phyloP scores from a whole-genome alignment of 1,139 yeast genomes.

The Debaryomyces fabryi region DNA sequence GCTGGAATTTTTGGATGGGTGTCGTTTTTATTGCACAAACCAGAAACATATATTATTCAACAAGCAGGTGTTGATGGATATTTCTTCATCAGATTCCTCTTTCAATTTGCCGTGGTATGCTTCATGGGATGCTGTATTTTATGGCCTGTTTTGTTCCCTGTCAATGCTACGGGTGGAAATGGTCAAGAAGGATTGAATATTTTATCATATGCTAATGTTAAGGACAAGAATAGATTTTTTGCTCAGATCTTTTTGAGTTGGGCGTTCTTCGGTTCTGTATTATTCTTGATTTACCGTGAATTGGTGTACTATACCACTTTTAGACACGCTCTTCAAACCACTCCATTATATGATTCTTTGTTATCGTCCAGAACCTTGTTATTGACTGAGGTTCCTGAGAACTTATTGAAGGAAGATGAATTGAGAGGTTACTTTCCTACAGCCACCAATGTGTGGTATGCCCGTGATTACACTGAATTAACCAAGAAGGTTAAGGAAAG shows the following conservation, averaged over 20 bases:
- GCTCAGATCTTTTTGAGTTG: constrained; percentile 77
- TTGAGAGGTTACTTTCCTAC: constrained; percentile 62
- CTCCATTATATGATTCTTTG: constrained; percentile 70
- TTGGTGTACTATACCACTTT: constrained; percentile 65
- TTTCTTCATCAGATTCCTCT: constrained; percentile 76
- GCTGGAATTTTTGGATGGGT: constrained; percentile 61
- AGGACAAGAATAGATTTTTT: constrained; percentile 58
- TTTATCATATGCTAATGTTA: constrained; percentile 65
- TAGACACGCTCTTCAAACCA: constrained; percentile 68
- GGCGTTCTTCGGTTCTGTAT: constrained; percentile 60
- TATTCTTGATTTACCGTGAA: constrained; percentile 71
- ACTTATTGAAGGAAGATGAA: constrained; percentile 50
- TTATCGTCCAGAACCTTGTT: constrained; percentile 68
- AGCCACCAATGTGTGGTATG: constrained; percentile 62
- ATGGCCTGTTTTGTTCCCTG: constrained; percentile 82
- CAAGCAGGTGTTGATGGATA: constrained; percentile 90
- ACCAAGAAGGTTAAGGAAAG: constrained; percentile 58
- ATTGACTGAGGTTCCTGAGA: constrained; percentile 61
- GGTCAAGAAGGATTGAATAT: constrained; percentile 59
- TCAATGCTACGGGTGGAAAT: constrained; percentile 81
- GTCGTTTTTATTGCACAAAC: constrained; percentile 49
- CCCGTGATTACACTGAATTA: constrained; percentile 59
- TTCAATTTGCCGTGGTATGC: constrained; percentile 61
- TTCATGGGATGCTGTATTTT: constrained; percentile 64
- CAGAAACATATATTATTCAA: constrained; percentile 71